Evolutionary conservation across 192 early-diverging fungal species (phyloP), one percentile per base, ranked within the genome.

Genomic region (Mortierella alpina): DNA sequence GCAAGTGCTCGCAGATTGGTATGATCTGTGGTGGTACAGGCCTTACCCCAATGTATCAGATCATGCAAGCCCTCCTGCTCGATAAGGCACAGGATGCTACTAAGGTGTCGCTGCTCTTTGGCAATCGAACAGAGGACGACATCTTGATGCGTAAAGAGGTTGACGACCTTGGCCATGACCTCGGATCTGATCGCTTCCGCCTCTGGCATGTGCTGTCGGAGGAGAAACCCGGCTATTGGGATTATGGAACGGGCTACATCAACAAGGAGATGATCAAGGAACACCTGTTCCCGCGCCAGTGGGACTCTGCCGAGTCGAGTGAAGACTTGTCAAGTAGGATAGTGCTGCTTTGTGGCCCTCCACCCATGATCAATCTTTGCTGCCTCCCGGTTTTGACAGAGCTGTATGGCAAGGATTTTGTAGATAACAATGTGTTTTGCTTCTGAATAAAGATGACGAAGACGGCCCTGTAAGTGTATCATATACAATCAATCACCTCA

Each of bases 11-110:
- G 44, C 84, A 93, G 66, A 87, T 97, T 45, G 92, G 90, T 42
- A 85, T 96, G 91, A 88, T 97, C 72, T 93, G 92, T 20, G 95
- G 94, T 47, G 96, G 96, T n/a, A 91, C 93, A 17, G 95, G 92
- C 14, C 92, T 96, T 59, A 95, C 95, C 20, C 94, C 94, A 12
- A 92, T 93, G 87, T 73, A 92, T 58, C 95, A 96, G 84, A 73
- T 96, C 53, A 84, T 95, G 61, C 87, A 90, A 73, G 86, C 90
- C 10, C 82, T 96, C 46, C 72, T 91, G 22, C 59, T 71, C 49
- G 88, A 95, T 75, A 86, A 86, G 39, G 86, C 86, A 17, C 82
- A 83, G 13, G 91, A 94, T 84, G 70, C 85, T 42, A 95, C 94
- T 62, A 89, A 92, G 68, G 68, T 95, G 63, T 86, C 88, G n/a